Evolutionary conservation across 2,329 filamentous ascomycete genomes (phyloP).

Genomic region (Diaporthe sp.): DNA sequence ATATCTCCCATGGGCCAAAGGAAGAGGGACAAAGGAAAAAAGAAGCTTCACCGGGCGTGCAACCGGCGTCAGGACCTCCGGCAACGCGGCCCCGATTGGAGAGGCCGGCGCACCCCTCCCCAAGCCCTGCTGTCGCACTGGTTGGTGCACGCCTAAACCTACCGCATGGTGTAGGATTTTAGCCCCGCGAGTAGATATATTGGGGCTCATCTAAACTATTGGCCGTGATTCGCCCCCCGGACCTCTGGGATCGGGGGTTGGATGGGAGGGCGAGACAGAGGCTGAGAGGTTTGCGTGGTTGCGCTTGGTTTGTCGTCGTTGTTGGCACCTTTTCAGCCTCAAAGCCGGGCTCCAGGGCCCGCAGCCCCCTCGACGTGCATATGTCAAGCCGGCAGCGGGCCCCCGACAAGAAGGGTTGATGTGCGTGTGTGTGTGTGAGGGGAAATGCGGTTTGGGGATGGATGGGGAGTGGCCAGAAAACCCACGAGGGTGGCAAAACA

Average conservation of each 20-base stretch:
- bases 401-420: neutral
- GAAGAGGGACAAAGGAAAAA: neutral
- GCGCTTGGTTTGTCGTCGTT: neutral
- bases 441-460: too few species aligned
- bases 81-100: slow-evolving; percentile 25
- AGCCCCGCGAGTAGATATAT: slow-evolving; percentile 14
- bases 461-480: neutral
- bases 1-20: neutral
- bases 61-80: slow-evolving; percentile 12
- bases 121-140: neutral
- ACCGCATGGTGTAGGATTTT: slow-evolving; percentile 23
- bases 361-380: slow-evolving; percentile 9
- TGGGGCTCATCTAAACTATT: neutral
- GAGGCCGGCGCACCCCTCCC: neutral
- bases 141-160: slow-evolving; percentile 7
- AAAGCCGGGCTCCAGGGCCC: neutral
- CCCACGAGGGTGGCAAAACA: slow-evolving; percentile 16
- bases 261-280: neutral
- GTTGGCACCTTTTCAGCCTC: slow-evolving; percentile 20
- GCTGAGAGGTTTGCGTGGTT: neutral
- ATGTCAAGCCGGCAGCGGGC: slow-evolving; percentile 18
- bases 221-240: neutral
- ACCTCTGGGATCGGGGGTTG: neutral
- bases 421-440: neutral
- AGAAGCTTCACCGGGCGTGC: slow-evolving; percentile 5